Conservation (phyloP, 1,284 basidiomycete genomes). For the Phellopilus nigrolimitatus region DNA sequence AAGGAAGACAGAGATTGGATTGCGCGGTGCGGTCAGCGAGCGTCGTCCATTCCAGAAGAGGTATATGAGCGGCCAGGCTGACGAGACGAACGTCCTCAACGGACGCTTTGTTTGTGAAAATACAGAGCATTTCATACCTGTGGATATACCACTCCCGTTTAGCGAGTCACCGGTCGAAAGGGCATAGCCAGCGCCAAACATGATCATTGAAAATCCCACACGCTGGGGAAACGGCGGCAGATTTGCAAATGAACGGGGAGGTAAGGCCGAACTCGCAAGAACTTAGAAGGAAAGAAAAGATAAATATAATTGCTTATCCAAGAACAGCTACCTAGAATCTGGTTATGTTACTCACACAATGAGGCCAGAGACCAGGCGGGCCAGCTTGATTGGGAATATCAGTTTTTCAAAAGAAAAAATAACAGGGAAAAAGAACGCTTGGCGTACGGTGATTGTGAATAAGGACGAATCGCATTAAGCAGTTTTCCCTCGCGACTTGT, state of each 20-base stretch:
- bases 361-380: conserved; percentile 9
- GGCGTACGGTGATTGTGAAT: conserved; percentile 12
- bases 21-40: conserved; percentile 32
- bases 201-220: conserved; percentile 41
- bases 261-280: conserved; percentile 7
- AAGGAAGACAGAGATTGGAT: conserved; percentile 33
- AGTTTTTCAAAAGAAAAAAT: background rate
- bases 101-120: background rate
- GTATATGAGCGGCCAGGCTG: conserved; percentile 46
- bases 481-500: background rate
- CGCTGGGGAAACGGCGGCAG: conserved; percentile 40
- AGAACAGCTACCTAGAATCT: background rate
- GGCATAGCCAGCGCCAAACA: conserved; percentile 42
- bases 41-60: conserved; percentile 37
- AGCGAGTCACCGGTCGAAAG: conserved; percentile 36
- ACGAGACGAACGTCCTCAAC: background rate
- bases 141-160: conserved; percentile 43
- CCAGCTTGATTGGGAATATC: conserved; percentile 3
- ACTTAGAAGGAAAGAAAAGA: background rate
- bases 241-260: conserved; percentile 4
- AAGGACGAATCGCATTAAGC: background rate
- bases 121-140: conserved; percentile 29
- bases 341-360: background rate
- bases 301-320: background rate
- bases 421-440: background rate